phyloP scores from a whole-genome alignment of 1,284 basidiomycete species.

The Leccinum holopus region DNA sequence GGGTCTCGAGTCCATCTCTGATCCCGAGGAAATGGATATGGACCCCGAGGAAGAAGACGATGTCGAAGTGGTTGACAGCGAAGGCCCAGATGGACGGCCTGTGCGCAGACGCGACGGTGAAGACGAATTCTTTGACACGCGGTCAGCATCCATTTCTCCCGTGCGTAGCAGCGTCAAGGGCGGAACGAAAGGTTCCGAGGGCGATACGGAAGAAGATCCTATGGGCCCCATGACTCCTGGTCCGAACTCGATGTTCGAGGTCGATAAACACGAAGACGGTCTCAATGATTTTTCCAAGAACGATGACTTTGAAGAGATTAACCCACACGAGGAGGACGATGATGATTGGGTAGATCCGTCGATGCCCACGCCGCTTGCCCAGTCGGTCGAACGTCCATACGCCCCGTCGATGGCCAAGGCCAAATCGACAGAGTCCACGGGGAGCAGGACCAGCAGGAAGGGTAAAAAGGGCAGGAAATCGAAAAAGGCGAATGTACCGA shows the following conservation, averaged over 20 bases:
- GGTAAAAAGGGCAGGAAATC: slow-evolving; percentile 29
- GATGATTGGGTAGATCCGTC: slow-evolving; percentile 66
- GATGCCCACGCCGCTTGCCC: slow-evolving; percentile 37
- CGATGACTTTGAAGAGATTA: slow-evolving; percentile 36
- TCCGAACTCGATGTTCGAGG: slow-evolving; percentile 48
- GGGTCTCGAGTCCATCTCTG: slow-evolving; percentile 78
- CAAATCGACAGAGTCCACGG: slow-evolving; percentile 32
- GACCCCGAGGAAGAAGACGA: slow-evolving; percentile 45
- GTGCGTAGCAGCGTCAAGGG: slow-evolving; percentile 39
- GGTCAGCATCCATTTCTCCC: slow-evolving; percentile 41
- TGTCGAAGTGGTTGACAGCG: slow-evolving; percentile 29
- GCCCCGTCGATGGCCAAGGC: slow-evolving; percentile 34
- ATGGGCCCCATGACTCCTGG: slow-evolving; percentile 66
- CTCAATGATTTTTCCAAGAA: slow-evolving; percentile 19
- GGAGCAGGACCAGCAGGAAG: slow-evolving; percentile 26
- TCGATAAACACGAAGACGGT: slow-evolving; percentile 25
- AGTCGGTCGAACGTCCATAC: slow-evolving; percentile 34
- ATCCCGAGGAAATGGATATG: slow-evolving; percentile 66
- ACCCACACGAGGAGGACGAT: slow-evolving; percentile 36
- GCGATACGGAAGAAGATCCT: slow-evolving; percentile 66
- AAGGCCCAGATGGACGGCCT: slow-evolving; percentile 17
- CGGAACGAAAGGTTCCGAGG: slow-evolving; percentile 47
- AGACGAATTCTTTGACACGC: slow-evolving; percentile 49
- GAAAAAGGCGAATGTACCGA: slow-evolving; percentile 39
- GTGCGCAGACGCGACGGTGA: slow-evolving; percentile 30